Conservation (phyloP, 2,329 filamentous ascomycete genomes). For the Xylariaceae sp. region DNA sequence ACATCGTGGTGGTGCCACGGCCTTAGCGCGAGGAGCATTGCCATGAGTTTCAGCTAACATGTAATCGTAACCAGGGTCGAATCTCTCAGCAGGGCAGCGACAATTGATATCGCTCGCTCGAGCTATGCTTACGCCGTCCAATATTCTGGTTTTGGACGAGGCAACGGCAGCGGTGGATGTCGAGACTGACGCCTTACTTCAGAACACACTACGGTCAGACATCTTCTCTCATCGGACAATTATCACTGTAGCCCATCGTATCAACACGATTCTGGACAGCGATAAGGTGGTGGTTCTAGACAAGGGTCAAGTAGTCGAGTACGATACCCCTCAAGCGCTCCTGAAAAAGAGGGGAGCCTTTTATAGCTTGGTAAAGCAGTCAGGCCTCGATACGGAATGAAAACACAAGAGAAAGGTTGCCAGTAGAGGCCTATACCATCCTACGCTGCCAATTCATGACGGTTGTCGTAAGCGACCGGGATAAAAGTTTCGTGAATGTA, state of each 20-base stretch:
- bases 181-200: conserved; percentile 62
- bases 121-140: conserved; percentile 88
- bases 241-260: conserved; percentile 95
- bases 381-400: conserved; percentile 59
- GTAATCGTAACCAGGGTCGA: conserved; percentile 60
- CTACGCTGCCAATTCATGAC: background rate
- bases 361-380: conserved; percentile 85
- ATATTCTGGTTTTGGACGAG: conserved; percentile 95
- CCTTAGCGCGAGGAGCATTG: no score
- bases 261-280: conserved; percentile 88
- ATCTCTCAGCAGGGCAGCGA: conserved; percentile 89
- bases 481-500: no score
- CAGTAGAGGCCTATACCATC: no score
- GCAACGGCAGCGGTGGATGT: conserved; percentile 75
- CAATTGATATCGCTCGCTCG: conserved; percentile 92
- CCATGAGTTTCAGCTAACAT: conserved; percentile 14
- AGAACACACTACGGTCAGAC: conserved; percentile 56
- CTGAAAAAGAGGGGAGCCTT: conserved; percentile 74
- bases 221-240: conserved; percentile 88
- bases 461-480: no score
- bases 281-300: conserved; percentile 94
- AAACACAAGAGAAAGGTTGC: no score
- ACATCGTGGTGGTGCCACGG: no score
- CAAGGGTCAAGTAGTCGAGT: conserved; percentile 84
- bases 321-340: conserved; percentile 77